phyloP scores from a whole-genome alignment of 1,284 basidiomycete genomes.

The Trichosporon inkin region DNA sequence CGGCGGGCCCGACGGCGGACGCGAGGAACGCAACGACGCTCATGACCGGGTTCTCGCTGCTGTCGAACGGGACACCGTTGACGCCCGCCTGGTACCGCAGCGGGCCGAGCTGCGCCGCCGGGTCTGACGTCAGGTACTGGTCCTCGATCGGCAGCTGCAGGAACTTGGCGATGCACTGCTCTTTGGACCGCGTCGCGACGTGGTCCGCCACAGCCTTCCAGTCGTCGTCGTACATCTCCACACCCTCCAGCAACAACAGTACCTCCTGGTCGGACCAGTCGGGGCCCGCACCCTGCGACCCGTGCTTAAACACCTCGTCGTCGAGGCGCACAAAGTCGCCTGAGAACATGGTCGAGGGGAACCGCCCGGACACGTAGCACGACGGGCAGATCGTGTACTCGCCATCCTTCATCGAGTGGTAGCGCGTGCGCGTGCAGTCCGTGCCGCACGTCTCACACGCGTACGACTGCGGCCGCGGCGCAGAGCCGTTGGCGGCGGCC shows the following conservation, averaged over 20 bases:
- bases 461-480: conserved; percentile 56
- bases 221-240: conserved; percentile 98
- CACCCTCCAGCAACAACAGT: conserved; percentile 80
- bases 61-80: conserved; percentile 76
- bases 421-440: conserved; percentile 82
- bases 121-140: conserved; percentile 59
- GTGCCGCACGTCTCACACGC: conserved; percentile 91
- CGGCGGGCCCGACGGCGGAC: conserved; percentile 81
- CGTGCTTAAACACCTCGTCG: conserved; percentile 55
- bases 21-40: conserved; percentile 96
- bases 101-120: conserved; percentile 61
- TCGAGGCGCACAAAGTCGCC: conserved; percentile 95
- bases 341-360: conserved; percentile 92
- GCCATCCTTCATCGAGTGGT: conserved; percentile 89
- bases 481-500: conserved; percentile 56
- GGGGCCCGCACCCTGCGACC: conserved; percentile 54
- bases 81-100: conserved; percentile 60
- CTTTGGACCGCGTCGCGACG: conserved; percentile 81
- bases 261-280: conserved; percentile 92
- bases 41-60: conserved; percentile 97
- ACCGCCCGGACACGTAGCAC: conserved; percentile 94
- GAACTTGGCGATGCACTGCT: conserved; percentile 95
- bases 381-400: conserved; percentile 82
- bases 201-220: conserved; percentile 90
- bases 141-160: conserved; percentile 96